Conservation (phyloP, 306 rosid species). For the Comarum palustre region DNA sequence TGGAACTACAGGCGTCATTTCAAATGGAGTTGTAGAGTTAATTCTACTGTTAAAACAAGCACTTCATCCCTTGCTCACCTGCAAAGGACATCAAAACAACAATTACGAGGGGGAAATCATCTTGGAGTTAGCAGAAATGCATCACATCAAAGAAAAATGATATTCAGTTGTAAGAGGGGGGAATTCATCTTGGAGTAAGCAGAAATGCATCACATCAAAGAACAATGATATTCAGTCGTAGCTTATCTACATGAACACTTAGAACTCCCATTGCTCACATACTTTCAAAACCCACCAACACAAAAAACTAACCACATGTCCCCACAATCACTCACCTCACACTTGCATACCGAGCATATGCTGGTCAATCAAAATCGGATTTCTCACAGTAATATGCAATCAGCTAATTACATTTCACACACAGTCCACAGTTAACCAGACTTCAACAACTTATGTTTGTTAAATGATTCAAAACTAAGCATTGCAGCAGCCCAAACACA, state of each 20-base stretch:
- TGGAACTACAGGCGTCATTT: constrained; percentile 63
- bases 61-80: constrained; percentile 43
- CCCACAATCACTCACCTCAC: not conserved
- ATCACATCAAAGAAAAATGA: not conserved
- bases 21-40: constrained; percentile 34
- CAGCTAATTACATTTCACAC: not conserved
- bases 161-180: not conserved
- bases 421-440: not conserved
- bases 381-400: not conserved
- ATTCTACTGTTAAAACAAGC: constrained; percentile 28
- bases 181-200: not conserved
- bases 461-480: not conserved
- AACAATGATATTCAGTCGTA: constrained; percentile 8
- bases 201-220: not conserved
- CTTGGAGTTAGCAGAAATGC: not conserved
- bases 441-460: not conserved
- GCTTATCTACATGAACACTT: constrained; percentile 6
- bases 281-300: not conserved
- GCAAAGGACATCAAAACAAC: constrained; percentile 21
- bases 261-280: not conserved
- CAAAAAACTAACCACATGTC: not conserved
- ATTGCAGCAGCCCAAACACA: not conserved
- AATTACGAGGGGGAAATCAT: not conserved
- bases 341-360: not conserved
- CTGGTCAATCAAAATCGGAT: not conserved